Percentiles rank a stretch among this genome's conserved stretches.
These are phyloP conservation scores for Chlorophyllum brunneum DNA, from an alignment of 768 basidiomycete genomes.

Conservation along the genomic window DNA sequence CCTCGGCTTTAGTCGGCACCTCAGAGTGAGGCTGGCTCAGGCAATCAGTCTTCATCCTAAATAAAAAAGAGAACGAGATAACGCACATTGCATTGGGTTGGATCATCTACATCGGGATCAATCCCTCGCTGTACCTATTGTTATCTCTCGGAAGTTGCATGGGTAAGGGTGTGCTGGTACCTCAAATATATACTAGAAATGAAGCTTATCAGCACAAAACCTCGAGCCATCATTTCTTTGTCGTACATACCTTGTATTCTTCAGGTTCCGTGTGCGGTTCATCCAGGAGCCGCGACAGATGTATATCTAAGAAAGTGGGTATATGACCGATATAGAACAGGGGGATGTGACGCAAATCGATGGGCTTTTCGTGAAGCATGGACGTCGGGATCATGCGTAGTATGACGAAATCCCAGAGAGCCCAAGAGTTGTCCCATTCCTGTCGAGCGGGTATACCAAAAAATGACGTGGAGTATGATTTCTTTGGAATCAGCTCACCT, in stretches of 20 bases:
- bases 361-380: conserved; percentile 88
- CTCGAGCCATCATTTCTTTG: conserved; percentile 14
- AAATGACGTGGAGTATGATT: conserved; percentile 27
- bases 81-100: conserved; percentile 78
- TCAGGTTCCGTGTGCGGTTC: conserved; percentile 85
- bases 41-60: neutral
- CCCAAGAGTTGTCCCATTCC: conserved; percentile 87
- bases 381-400: conserved; percentile 80
- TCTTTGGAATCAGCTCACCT: conserved; percentile 3
- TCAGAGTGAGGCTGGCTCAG: conserved; percentile 72
- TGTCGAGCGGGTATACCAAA: conserved; percentile 68
- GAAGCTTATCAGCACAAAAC: conserved; percentile 7
- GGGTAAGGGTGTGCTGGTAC: conserved; percentile 18
- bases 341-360: conserved; percentile 91
- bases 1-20: conserved; percentile 74
- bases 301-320: conserved; percentile 88
- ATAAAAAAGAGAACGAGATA: neutral
- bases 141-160: neutral
- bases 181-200: conserved; percentile 67
- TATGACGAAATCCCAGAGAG: conserved; percentile 83
- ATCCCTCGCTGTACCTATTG: conserved; percentile 70
- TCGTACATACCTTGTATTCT: conserved; percentile 56
- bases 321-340: conserved; percentile 98
- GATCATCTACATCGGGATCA: conserved; percentile 92
- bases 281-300: conserved; percentile 68